Evolutionary conservation across 1,284 basidiomycete species (phyloP), one percentile per base, ranked within the genome.

Genomic region (Earliella scabrosa): DNA sequence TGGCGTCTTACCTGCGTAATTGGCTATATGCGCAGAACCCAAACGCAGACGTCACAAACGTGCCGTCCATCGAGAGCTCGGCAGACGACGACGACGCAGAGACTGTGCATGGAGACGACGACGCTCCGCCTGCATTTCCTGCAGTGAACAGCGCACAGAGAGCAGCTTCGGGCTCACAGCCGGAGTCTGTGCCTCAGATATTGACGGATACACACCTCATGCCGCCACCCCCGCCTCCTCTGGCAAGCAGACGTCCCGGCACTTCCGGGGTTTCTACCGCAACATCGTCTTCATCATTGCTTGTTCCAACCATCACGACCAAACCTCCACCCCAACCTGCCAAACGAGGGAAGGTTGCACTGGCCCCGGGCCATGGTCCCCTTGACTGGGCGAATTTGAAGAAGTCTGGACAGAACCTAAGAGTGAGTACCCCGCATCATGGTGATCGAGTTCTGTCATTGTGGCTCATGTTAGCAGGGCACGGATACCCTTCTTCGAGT

Each of bases 341-440:
- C 68, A 87, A 84, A 65, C 74, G 84, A 21, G 83, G 78, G 49
- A 98, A 97, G 75, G 95, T 98, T 2, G 92, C 88, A 1, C 82
- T 99, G 0, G 88, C 90, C 11, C 97, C 97, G 2, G 97, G 97
- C 3, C 93, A 90, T 73, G 92, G 93, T 62, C 88, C 95, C 20
- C 74, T 99, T 20, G 97, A 99, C 74, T 99, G 97, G 97, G 96
- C 95, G 1, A 86, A 83, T 47, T 73, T 98, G 56, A 94, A 93
- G 68, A 76, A 83, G 4, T 93, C 89, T 7, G 92, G 93, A 5
- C 72, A 77, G 58, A 86, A 97, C 77, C 73, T 97, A 20, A 75
- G 92, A 56, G 82, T 77, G 1, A 24, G 14, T 43, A 4, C 13
- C 43, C 45, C 39, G n/a, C 34, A 20, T 45, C 52, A 29, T 31